phyloP scores from a whole-genome alignment of 768 basidiomycete genomes.

The Mycena latifolia region DNA sequence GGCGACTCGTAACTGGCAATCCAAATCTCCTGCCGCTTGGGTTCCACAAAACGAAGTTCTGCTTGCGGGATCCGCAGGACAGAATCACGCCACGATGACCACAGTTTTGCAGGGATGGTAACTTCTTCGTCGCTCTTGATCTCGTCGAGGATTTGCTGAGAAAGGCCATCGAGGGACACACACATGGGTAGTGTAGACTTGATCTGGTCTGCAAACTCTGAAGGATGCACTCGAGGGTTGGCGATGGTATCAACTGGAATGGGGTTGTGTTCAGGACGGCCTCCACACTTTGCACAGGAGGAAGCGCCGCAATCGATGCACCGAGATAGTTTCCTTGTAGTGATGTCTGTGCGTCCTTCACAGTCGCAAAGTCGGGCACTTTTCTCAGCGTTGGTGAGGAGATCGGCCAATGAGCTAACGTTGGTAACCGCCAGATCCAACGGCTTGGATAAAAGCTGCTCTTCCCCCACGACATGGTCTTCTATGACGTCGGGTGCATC shows the following conservation, averaged over 20 bases:
- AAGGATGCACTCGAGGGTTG: slow-evolving; percentile 76
- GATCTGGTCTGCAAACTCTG: slow-evolving; percentile 79
- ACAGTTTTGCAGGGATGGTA: slow-evolving; percentile 65
- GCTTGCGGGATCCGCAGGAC: slow-evolving; percentile 68
- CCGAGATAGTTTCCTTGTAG: slow-evolving; percentile 70
- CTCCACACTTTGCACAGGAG: slow-evolving; percentile 89
- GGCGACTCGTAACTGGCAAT: slow-evolving; percentile 82
- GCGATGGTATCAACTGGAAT: slow-evolving; percentile 62
- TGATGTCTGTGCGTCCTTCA: slow-evolving; percentile 88
- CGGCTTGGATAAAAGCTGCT: slow-evolving; percentile 69
- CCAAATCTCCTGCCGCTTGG: slow-evolving; percentile 93
- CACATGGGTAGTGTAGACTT: slow-evolving; percentile 92
- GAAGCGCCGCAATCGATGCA: slow-evolving; percentile 85
- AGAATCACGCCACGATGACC: slow-evolving; percentile 78
- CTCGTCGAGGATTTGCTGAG: slow-evolving; percentile 62
- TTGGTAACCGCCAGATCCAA: slow-evolving; percentile 76
- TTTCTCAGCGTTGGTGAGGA: slow-evolving; percentile 73
- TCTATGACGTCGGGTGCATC: slow-evolving; percentile 42
- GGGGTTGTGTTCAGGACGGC: slow-evolving; percentile 90
- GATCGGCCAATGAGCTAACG: slow-evolving; percentile 58
- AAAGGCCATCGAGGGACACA: slow-evolving; percentile 67
- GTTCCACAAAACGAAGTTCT: slow-evolving; percentile 85
- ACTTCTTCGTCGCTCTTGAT: slow-evolving; percentile 56
- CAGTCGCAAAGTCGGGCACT: slow-evolving; percentile 90
- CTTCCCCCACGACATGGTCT: slow-evolving; percentile 78